Evolutionary conservation across 1,139 yeast species (phyloP).

Genomic region (Eremothecium cymbalariae): DNA sequence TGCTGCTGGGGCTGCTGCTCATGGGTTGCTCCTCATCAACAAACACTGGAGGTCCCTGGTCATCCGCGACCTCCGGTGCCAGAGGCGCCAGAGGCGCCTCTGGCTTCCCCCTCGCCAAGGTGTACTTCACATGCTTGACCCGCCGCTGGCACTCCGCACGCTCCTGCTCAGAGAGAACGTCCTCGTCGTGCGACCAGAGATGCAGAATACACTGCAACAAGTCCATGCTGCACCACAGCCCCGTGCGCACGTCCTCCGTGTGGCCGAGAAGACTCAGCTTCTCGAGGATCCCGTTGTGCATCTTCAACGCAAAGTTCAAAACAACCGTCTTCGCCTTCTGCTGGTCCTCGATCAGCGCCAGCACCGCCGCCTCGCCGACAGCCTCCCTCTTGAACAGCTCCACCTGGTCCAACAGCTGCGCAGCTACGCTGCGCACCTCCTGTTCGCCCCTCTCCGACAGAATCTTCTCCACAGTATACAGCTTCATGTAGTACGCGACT

Average conservation of each 20-base stretch:
- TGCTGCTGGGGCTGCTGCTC: background rate
- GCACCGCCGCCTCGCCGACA: conserved; percentile 11
- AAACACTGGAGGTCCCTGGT: background rate
- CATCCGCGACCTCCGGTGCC: background rate
- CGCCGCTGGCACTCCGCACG: conserved; percentile 17
- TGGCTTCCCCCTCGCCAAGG: conserved; percentile 21
- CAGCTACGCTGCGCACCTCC: conserved; percentile 20
- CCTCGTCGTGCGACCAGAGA: conserved; percentile 19
- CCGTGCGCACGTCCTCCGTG: conserved; percentile 20
- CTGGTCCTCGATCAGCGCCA: conserved; percentile 21
- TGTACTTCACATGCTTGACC: conserved; percentile 27
- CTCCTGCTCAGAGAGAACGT: conserved; percentile 9
- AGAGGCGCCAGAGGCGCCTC: conserved; percentile 10
- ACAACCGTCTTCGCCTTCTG: conserved; percentile 25
- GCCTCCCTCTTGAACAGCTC: conserved; percentile 22
- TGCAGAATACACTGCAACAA: conserved; percentile 22
- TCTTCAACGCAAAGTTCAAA: conserved; percentile 25
- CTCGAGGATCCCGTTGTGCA: conserved; percentile 25
- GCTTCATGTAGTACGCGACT: conserved; percentile 26
- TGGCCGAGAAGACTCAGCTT: conserved; percentile 21
- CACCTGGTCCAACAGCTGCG: conserved; percentile 22
- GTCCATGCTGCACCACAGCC: conserved; percentile 30
- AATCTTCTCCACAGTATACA: conserved; percentile 26
- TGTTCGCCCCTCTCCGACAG: conserved; percentile 16
- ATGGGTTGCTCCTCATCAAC: background rate